Evolutionary conservation across 2,329 filamentous ascomycete species (phyloP), one percentile per base, ranked within the genome.

Genomic region (Lachnellula hyalina): DNA sequence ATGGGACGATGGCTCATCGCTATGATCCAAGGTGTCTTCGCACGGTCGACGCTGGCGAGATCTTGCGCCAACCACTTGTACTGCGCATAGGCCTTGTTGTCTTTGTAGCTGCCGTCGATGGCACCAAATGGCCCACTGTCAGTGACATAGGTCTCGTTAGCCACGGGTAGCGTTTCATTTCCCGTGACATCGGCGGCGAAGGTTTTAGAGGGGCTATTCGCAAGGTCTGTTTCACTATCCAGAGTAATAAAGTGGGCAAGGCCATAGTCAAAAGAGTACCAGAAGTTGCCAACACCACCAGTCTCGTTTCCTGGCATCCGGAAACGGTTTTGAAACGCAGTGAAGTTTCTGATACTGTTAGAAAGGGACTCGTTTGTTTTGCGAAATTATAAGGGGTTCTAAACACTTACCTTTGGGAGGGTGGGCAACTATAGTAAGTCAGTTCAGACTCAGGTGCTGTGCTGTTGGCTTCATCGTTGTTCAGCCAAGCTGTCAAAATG

Each of bases 231-330:
- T 63, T 79, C 77, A 17, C 69, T 71, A 48, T 79, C 69, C 28
- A 80, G 65, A 17, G 72, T 67, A 57, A 79, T 67, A 55, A 79
- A 79, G 62, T 80, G 77, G 2, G 74, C 77, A n/a, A 78, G 68
- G 23, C 77, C 77, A 59, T 79, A 79, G 68, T 80, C 76, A 60
- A 79, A 80, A 1, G 74, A 77, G 67, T 80, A 79, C 77, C 77
- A 79, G 61, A 79, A 76, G 70, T 78, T 79, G 51, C 74, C 70
- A 9, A 78, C 74, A 35, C 77, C 77, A 4, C 74, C 74, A 9
- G 70, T 71, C 59, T 79, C 75, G 1, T 61, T 56, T 23, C 77
- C 77, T 1, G 77, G 75, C 74, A 79, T 79, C 51, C 73, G 72
- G 71, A 79, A 80, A 45, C 77, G 75, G 64, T 79, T 68, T 60